Percentiles rank a stretch among this genome's conserved stretches.
Conservation (phyloP, 208 protist genomes). For the Porcisia hertigi region DNA sequence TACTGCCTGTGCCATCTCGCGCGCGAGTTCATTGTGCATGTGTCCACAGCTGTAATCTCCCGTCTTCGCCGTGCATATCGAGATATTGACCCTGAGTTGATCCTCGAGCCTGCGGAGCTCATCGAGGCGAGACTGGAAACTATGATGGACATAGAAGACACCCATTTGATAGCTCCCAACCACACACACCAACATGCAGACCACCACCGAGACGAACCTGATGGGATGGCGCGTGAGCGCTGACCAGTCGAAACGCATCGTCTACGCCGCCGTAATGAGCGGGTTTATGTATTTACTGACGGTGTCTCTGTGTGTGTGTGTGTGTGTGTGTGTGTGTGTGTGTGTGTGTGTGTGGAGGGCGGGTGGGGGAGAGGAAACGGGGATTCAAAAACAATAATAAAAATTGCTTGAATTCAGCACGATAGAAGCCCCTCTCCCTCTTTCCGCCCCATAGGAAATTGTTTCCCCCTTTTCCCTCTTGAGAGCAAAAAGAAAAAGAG, state of each 20-base stretch:
- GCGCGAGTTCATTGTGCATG: background rate
- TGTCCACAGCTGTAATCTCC: background rate
- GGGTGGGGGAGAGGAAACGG: too few species aligned
- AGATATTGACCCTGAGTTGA: background rate
- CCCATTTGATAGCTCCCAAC: constrained; percentile 45
- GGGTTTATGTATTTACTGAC: background rate
- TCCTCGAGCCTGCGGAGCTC: background rate
- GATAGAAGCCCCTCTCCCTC: too few species aligned
- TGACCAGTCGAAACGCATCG: constrained; percentile 1
- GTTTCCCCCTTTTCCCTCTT: too few species aligned
- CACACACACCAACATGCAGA: constrained; percentile 35
- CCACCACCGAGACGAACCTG: constrained; percentile 22
- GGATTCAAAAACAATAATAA: too few species aligned
- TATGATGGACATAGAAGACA: constrained; percentile 15
- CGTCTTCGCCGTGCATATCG: constrained; percentile 16
- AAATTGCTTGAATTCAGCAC: too few species aligned
- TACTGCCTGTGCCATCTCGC: background rate
- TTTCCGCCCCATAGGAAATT: too few species aligned
- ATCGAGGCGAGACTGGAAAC: constrained; percentile 6
- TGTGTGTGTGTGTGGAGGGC: background rate
- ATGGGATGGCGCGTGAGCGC: constrained; percentile 36
- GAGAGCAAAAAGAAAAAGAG: too few species aligned
- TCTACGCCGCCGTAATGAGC: background rate
- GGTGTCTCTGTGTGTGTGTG: background rate
- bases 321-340: background rate